Percentiles rank a stretch among this genome's conserved stretches.
Conservation (phyloP, 768 basidiomycete species). For the Pisolithus tinctorius region DNA sequence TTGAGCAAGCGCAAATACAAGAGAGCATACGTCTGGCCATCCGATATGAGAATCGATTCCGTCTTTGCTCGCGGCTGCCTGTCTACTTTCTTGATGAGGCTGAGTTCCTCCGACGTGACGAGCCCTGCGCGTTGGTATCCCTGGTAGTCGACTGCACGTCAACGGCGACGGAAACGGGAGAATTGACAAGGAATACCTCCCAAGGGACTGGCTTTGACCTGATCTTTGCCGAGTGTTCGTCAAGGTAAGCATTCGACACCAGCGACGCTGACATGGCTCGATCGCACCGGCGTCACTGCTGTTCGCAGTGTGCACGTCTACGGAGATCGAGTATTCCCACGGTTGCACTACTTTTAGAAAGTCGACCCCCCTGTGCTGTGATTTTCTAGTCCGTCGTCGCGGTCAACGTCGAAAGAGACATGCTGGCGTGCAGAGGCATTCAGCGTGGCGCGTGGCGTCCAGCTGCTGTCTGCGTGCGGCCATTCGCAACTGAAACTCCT, state of each 20-base stretch:
- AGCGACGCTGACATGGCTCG: slow-evolving; percentile 63
- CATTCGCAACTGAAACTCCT: slow-evolving; percentile 38
- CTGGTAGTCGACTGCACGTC: slow-evolving; percentile 33
- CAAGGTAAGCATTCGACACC: slow-evolving; percentile 77
- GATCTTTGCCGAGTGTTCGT: slow-evolving; percentile 84
- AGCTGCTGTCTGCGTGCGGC: slow-evolving; percentile 24
- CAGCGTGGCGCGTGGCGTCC: slow-evolving; percentile 19
- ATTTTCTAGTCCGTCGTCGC: background rate
- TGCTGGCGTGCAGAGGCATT: slow-evolving; percentile 32
- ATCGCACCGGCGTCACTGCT: background rate
- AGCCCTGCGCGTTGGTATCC: slow-evolving; percentile 93
- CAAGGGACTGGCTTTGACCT: slow-evolving; percentile 89
- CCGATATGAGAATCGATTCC: slow-evolving; percentile 74
- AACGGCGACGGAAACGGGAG: background rate
- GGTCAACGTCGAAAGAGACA: slow-evolving; percentile 3
- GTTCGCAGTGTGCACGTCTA: background rate
- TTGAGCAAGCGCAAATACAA: slow-evolving; percentile 88
- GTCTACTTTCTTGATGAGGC: slow-evolving; percentile 86
- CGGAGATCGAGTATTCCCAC: background rate
- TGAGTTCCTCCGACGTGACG: slow-evolving; percentile 80
- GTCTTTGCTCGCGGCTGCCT: slow-evolving; percentile 67
- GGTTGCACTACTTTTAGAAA: background rate
- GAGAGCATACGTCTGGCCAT: slow-evolving; percentile 77
- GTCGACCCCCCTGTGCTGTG: background rate
- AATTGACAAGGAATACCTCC: slow-evolving; percentile 56